A percentile compares a stretch with the other conserved stretches of the same genome.
Conservation (phyloP, 768 basidiomycete genomes). For the Suillus subaureus region DNA sequence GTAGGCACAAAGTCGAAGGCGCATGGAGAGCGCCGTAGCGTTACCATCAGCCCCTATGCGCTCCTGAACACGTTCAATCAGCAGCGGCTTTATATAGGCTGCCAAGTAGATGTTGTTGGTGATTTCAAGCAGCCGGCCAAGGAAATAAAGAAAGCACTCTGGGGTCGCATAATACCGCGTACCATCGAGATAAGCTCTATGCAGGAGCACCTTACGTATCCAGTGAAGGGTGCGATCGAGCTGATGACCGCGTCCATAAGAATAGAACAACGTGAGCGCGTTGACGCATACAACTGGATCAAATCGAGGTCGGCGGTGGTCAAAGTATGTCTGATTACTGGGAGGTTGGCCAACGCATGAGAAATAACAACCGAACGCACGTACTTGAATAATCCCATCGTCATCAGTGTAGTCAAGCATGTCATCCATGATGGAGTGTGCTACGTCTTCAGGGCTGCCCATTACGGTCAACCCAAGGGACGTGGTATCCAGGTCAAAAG, state of each 20-base stretch:
- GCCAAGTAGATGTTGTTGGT: constrained; percentile 38
- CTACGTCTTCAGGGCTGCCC: constrained; percentile 31
- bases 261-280: constrained; percentile 50
- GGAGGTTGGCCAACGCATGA: neutral
- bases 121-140: constrained; percentile 44
- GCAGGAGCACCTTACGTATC: constrained; percentile 49
- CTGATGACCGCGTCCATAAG: constrained; percentile 48
- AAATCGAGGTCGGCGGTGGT: constrained; percentile 49
- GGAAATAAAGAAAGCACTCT: constrained; percentile 56
- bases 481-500: constrained; percentile 61
- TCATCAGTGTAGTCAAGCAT: constrained; percentile 52
- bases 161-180: constrained; percentile 56
- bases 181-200: constrained; percentile 56
- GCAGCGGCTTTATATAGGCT: constrained; percentile 38
- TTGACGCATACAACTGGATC: constrained; percentile 61
- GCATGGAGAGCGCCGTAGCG: constrained; percentile 59
- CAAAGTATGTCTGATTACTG: constrained; percentile 50
- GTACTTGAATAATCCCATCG: constrained; percentile 56
- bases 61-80: constrained; percentile 51
- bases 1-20: constrained; percentile 46
- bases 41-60: constrained; percentile 52
- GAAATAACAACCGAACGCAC: constrained; percentile 1
- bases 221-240: constrained; percentile 48
- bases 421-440: constrained; percentile 53
- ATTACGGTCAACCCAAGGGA: constrained; percentile 52